Conservation (phyloP, 2,329 filamentous ascomycete species). For the Fusarium sublunatum region DNA sequence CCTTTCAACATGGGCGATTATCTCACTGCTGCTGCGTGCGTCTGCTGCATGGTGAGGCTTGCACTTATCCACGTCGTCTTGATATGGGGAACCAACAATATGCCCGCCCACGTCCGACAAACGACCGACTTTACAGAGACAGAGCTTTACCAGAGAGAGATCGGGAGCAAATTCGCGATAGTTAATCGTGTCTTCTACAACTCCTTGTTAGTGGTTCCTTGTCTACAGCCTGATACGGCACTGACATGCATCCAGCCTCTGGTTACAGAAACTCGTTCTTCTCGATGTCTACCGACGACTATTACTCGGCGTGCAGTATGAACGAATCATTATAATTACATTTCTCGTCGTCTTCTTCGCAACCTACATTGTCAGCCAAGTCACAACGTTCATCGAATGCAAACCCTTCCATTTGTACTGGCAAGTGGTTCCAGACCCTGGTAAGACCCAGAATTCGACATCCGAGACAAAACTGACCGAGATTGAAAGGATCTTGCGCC, state of each 20-base stretch:
- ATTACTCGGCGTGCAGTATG: slow-evolving; percentile 20
- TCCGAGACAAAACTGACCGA: background rate
- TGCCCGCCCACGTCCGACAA: slow-evolving; percentile 17
- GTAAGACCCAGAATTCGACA: background rate
- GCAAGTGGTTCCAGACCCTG: slow-evolving; percentile 35
- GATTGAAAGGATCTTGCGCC: slow-evolving; percentile 15
- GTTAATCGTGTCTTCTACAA: background rate
- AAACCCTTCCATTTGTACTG: slow-evolving; percentile 31
- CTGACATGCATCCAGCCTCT: slow-evolving; percentile 18
- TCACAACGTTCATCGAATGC: slow-evolving; percentile 38
- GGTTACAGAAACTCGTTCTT: slow-evolving; percentile 37
- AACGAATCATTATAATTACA: slow-evolving; percentile 23
- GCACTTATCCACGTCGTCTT: slow-evolving; percentile 31
- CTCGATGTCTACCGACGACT: slow-evolving; percentile 35
- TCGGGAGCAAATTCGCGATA: background rate
- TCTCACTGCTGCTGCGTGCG: slow-evolving; percentile 21
- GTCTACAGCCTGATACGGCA: background rate
- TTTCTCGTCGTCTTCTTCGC: slow-evolving; percentile 30
- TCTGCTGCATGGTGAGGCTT: slow-evolving; percentile 25
- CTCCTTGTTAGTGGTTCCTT: background rate
- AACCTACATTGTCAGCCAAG: slow-evolving; percentile 30
- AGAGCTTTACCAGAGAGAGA: background rate
- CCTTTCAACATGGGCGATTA: slow-evolving; percentile 19
- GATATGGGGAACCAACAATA: slow-evolving; percentile 28
- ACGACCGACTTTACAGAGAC: background rate